phyloP scores from a whole-genome alignment of 257 asterid species.

The Solanum habrochaites region DNA sequence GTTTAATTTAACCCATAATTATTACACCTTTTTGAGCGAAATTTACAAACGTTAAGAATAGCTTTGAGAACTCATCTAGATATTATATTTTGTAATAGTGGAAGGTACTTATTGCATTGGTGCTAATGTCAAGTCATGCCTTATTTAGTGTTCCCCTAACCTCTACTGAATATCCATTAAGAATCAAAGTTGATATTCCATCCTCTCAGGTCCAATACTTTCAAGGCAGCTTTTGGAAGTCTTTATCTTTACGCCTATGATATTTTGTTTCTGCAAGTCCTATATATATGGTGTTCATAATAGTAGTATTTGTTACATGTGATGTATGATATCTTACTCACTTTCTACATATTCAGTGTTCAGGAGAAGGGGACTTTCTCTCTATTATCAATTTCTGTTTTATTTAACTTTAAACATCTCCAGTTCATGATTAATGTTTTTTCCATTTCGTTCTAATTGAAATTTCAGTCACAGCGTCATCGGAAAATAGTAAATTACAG shows the following conservation, averaged over 20 bases:
- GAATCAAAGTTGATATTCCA: neutral
- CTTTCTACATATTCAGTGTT: neutral
- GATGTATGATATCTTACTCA: neutral
- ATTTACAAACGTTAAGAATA: neutral
- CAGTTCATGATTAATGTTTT: neutral
- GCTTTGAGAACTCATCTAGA: neutral
- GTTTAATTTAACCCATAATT: neutral
- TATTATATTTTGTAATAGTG: neutral
- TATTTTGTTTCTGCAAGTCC: neutral
- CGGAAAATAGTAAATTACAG: slow-evolving; percentile 51
- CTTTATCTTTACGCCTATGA: neutral
- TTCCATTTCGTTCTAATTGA: neutral
- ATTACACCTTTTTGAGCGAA: neutral
- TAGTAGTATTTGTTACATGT: neutral
- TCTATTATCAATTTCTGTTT: neutral
- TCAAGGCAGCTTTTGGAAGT: neutral
- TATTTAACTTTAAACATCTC: neutral
- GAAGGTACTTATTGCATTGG: neutral
- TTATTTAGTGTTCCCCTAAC: neutral
- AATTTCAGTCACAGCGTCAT: slow-evolving; percentile 55
- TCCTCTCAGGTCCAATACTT: neutral
- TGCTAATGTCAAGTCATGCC: neutral
- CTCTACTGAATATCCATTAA: neutral
- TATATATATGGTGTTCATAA: neutral
- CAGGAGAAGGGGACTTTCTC: neutral